Conservation (phyloP, 176 grass and related monocot species). For the Oryza longistaminata region DNA sequence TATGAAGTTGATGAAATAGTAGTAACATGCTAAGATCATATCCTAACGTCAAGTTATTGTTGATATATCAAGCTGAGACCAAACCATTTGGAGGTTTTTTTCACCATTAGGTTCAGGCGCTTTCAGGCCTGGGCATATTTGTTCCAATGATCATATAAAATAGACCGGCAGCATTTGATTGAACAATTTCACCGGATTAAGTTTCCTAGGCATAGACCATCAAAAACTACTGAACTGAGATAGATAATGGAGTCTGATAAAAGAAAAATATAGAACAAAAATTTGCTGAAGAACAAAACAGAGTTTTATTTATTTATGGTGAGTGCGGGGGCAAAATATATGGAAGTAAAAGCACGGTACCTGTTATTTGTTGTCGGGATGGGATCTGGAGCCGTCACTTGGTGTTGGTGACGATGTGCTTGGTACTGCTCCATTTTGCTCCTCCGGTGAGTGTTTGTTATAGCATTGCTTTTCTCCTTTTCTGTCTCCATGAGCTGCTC, state of each 20-base stretch:
- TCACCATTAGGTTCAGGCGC: not conserved
- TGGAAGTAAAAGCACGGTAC: slow-evolving; percentile 41
- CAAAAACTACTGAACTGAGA: not conserved
- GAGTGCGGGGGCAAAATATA: not conserved
- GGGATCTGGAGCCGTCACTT: slow-evolving; percentile 28
- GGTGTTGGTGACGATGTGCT: slow-evolving; percentile 30
- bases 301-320: not conserved
- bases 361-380: slow-evolving; percentile 42
- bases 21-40: not conserved
- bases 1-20: not conserved
- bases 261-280: not conserved
- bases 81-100: not conserved
- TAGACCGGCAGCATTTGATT: not conserved
- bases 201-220: not conserved
- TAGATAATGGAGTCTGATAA: not conserved
- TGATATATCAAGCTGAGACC: not conserved
- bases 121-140: not conserved
- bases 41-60: not conserved
- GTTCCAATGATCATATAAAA: not conserved
- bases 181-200: not conserved
- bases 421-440: slow-evolving; percentile 36
- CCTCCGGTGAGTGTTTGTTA: slow-evolving; percentile 22
- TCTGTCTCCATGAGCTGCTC: slow-evolving; percentile 53
- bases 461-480: slow-evolving; percentile 41
- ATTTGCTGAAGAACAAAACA: not conserved